phyloP scores from a whole-genome alignment of 108 stramenopile species.

The Thalassiosira profunda region DNA sequence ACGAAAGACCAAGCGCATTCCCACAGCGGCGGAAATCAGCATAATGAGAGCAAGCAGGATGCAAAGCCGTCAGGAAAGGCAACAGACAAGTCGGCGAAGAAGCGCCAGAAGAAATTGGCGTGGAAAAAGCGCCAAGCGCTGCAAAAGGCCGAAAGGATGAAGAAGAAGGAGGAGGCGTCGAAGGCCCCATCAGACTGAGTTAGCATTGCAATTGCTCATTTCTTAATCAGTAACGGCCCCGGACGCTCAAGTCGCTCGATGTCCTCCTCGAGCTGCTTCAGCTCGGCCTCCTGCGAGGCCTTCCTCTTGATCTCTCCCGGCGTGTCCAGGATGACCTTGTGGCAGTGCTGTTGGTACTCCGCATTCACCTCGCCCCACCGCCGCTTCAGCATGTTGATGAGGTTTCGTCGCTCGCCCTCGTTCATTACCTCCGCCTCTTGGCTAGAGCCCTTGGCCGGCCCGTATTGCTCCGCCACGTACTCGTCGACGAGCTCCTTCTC shows the following conservation, averaged over 20 bases:
- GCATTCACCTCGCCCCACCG: conserved; percentile 85
- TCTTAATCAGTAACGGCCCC: conserved; percentile 46
- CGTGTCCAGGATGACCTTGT: conserved; percentile 68
- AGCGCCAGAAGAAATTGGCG: conserved; percentile 76
- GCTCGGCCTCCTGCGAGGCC: conserved; percentile 64
- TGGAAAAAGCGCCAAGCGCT: conserved; percentile 81
- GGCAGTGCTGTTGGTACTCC: conserved; percentile 72
- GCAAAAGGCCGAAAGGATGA: conserved; percentile 64
- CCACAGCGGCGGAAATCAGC: conserved; percentile 2
- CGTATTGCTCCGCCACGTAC: conserved; percentile 75
- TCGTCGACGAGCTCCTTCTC: conserved; percentile 82
- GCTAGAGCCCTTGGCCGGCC: conserved; percentile 8
- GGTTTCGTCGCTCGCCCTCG: conserved; percentile 58
- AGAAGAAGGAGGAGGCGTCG: conserved; percentile 30
- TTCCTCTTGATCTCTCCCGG: conserved; percentile 70
- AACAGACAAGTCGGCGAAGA: conserved; percentile 56
- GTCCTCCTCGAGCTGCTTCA: conserved; percentile 76
- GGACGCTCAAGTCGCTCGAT: conserved; percentile 58
- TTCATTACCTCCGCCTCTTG: conserved; percentile 57
- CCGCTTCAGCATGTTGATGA: conserved; percentile 71
- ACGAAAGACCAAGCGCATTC: background rate
- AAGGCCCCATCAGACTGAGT: no score
- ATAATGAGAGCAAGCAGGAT: background rate
- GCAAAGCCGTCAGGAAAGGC: conserved; percentile 13
- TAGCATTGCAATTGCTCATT: conserved; percentile 10